Percentiles rank a stretch among this genome's conserved stretches.
Evolutionary conservation across 2,329 filamentous ascomycete genomes (phyloP).

Genomic region (Paraphoma sp.): DNA sequence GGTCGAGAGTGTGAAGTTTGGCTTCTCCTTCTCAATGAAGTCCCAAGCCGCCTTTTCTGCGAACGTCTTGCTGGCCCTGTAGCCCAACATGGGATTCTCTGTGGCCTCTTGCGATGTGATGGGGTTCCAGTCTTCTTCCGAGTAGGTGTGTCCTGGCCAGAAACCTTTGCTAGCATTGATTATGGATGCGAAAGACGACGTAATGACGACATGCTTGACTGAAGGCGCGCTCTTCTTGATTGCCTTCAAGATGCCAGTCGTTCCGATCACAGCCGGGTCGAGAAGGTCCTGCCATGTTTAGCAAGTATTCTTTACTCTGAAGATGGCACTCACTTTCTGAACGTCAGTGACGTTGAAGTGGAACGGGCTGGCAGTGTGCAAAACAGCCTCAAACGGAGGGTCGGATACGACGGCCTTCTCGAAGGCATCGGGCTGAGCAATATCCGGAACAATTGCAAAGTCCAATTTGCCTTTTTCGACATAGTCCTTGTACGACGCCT

Average conservation of each 20-base stretch:
- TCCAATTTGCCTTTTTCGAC: conserved; percentile 64
- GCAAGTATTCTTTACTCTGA: background rate
- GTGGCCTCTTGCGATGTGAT: conserved; percentile 59
- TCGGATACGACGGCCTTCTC: conserved; percentile 64
- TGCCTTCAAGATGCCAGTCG: conserved; percentile 66
- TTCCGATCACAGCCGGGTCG: conserved; percentile 69
- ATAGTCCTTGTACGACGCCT: conserved; percentile 58
- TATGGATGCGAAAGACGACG: conserved; percentile 73
- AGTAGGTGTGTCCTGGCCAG: conserved; percentile 58
- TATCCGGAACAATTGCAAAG: conserved; percentile 74
- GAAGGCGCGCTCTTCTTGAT: conserved; percentile 66
- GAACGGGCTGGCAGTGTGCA: conserved; percentile 64
- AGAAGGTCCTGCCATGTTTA: conserved; percentile 53
- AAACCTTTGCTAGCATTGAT: conserved; percentile 62
- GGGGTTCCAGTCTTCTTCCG: conserved; percentile 64
- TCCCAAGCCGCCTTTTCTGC: conserved; percentile 63
- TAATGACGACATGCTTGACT: conserved; percentile 77
- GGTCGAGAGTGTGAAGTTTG: conserved; percentile 57
- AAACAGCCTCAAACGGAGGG: conserved; percentile 72
- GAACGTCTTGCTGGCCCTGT: conserved; percentile 67
- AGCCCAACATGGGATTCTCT: conserved; percentile 52
- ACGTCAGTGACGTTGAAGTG: conserved; percentile 76
- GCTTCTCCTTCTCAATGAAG: conserved; percentile 59
- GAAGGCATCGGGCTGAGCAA: conserved; percentile 74
- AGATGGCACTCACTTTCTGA: conserved; percentile 58